Evolutionary conservation across 345 rosid genomes (phyloP).

Genomic region (Abelmoschus esculentus): DNA sequence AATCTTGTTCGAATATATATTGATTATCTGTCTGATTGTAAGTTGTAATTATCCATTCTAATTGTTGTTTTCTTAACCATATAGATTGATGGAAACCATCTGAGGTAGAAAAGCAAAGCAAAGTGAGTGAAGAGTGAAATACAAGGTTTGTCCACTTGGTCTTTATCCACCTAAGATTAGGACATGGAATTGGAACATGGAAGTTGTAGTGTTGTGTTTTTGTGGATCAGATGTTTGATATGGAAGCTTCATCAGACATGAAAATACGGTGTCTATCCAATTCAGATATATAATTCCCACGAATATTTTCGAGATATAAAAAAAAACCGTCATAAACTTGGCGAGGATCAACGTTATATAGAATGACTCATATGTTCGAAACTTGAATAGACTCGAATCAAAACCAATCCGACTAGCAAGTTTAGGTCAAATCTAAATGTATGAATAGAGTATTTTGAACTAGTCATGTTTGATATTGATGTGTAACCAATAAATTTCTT

Average conservation of each 20-base stretch:
- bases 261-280: neutral
- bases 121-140: slow-evolving; percentile 22
- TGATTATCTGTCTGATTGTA: no score
- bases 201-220: neutral
- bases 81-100: neutral
- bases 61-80: slow-evolving; percentile 19
- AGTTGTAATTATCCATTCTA: no score
- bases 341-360: no score
- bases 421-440: no score
- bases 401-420: no score
- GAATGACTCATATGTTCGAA: no score
- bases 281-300: neutral
- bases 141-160: slow-evolving; percentile 31
- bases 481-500: neutral
- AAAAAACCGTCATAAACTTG: no score
- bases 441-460: no score
- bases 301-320: neutral
- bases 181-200: neutral
- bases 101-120: neutral
- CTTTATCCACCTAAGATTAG: slow-evolving; percentile 10
- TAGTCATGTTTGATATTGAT: neutral
- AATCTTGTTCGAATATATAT: no score
- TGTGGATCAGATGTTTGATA: neutral
- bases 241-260: slow-evolving; percentile 13
- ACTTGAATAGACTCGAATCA: no score